phyloP scores from a whole-genome alignment of 768 basidiomycete genomes.

The Lepiota brunneoincarnata region DNA sequence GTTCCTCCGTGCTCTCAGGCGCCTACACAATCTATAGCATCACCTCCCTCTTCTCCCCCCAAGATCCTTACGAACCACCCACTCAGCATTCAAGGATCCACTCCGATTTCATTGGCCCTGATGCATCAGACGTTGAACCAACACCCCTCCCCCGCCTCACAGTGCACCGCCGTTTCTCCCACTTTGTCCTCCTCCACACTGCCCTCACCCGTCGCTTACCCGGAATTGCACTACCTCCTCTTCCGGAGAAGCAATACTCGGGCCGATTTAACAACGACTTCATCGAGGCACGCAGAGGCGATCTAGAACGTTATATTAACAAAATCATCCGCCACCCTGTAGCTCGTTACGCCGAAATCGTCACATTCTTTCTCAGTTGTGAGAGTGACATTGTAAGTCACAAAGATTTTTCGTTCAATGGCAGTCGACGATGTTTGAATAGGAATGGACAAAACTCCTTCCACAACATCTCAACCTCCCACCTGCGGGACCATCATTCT shows the following conservation, averaged over 20 bases:
- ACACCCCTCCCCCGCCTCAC: conserved; percentile 56
- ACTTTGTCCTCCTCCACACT: conserved; percentile 77
- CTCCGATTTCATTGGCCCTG: conserved; percentile 16
- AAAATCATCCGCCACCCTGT: conserved; percentile 74
- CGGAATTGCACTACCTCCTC: conserved; percentile 73
- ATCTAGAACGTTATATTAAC: conserved; percentile 76
- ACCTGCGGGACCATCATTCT: conserved; percentile 74
- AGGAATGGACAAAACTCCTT: conserved; percentile 73
- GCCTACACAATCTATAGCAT: conserved; percentile 76
- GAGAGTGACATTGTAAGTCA: conserved; percentile 68
- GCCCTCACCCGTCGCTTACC: conserved; percentile 67
- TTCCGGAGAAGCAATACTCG: conserved; percentile 84
- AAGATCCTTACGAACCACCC: conserved; percentile 4
- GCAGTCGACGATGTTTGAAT: conserved; percentile 5
- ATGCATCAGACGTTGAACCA: conserved; percentile 12
- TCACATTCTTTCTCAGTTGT: conserved; percentile 77
- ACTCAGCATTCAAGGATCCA: neutral
- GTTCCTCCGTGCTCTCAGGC: conserved; percentile 60
- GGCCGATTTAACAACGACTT: conserved; percentile 80
- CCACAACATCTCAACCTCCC: conserved; percentile 59
- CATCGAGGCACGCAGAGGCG: conserved; percentile 77
- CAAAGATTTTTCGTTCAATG: neutral
- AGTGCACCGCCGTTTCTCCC: conserved; percentile 80
- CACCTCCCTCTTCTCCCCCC: conserved; percentile 62
- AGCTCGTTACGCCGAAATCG: conserved; percentile 72